Evolutionary conservation across 2,329 filamentous ascomycete species (phyloP).

Genomic region (Fusarium mangiferae): DNA sequence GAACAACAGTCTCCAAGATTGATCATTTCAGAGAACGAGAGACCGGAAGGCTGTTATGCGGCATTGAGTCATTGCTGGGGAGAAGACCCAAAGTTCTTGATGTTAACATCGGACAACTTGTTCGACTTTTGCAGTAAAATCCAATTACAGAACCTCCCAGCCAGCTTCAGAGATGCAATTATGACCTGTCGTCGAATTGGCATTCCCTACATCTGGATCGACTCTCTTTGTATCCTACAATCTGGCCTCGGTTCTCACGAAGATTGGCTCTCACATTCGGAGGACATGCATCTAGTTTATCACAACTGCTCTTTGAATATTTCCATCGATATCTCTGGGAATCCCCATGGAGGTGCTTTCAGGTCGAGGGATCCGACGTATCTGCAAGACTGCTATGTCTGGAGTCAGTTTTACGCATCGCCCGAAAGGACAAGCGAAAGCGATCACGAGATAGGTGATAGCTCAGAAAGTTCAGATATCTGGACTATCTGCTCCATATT

Average conservation of each 20-base stretch:
- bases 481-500: not conserved
- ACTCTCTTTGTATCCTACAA: constrained; percentile 6
- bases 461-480: rapidly evolving
- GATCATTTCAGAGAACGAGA: not conserved
- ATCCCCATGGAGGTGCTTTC: not conserved
- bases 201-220: not conserved
- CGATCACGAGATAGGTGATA: too few species aligned
- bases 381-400: not conserved
- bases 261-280: not conserved
- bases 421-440: not conserved
- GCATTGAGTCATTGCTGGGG: constrained; percentile 1
- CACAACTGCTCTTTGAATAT: not conserved
- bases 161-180: not conserved
- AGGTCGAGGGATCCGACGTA: not conserved
- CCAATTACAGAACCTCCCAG: not conserved
- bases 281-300: not conserved
- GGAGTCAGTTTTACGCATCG: not conserved
- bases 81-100: not conserved
- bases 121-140: not conserved
- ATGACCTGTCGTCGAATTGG: not conserved
- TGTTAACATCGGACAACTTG: not conserved
- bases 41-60: not conserved
- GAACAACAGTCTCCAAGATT: not conserved
- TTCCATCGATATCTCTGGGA: not conserved
- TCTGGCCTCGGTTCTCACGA: not conserved